Conservation (phyloP, 768 basidiomycete genomes). For the Hygrophorus pudorinus region DNA sequence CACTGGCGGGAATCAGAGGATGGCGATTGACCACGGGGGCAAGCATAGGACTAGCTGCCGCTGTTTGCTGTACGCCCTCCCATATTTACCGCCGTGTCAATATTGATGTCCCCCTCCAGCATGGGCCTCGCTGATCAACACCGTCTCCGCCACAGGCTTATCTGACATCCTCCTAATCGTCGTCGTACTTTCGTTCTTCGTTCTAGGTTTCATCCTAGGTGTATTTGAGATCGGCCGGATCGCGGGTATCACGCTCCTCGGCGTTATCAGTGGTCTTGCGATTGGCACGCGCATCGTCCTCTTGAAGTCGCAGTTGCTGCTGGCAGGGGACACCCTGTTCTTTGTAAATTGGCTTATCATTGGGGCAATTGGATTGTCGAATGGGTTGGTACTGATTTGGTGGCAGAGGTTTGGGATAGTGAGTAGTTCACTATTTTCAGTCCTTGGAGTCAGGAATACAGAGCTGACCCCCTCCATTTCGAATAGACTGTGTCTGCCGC, state of each 20-base stretch:
- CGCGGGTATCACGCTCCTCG: conserved; percentile 36
- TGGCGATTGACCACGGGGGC: conserved; percentile 47
- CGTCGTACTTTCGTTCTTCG: conserved; percentile 40
- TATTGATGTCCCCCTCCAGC: conserved; percentile 23
- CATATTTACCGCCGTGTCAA: conserved; percentile 1
- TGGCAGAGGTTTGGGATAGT: conserved; percentile 42
- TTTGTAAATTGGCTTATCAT: conserved; percentile 46
- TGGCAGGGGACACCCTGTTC: conserved; percentile 24
- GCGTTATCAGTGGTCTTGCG: conserved; percentile 46
- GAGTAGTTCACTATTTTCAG: conserved; percentile 16
- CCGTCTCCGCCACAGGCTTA: conserved; percentile 35
- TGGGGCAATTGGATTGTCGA: conserved; percentile 31
- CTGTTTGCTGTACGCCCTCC: conserved; percentile 33
- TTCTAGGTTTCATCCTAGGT: conserved; percentile 42
- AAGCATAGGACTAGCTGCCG: conserved; percentile 40
- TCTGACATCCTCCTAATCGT: conserved; percentile 41
- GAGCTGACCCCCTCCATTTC: too few relatives aligned
- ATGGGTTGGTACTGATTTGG: conserved; percentile 32
- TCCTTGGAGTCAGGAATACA: neutral
- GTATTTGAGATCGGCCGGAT: conserved; percentile 39
- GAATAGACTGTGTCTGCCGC: conserved; percentile 37
- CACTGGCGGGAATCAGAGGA: conserved; percentile 46
- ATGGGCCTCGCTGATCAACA: conserved; percentile 57
- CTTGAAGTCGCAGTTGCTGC: conserved; percentile 37
- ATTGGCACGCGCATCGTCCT: conserved; percentile 46